phyloP scores from a whole-genome alignment of 2,329 filamentous ascomycete genomes.

The Cephalotrichum gorgonifer region DNA sequence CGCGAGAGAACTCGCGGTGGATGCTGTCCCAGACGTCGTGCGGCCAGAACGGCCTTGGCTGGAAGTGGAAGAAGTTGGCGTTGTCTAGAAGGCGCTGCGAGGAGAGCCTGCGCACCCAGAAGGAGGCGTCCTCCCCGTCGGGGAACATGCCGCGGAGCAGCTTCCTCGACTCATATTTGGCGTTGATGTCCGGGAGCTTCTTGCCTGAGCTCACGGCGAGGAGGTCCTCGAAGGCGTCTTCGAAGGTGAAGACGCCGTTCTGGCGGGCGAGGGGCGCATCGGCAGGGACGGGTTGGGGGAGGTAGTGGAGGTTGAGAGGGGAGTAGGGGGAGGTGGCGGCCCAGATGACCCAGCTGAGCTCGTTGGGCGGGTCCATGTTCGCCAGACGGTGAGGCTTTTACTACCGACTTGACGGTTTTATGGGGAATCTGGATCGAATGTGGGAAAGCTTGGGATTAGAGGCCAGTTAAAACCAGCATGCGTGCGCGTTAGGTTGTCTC shows the following conservation, averaged over 20 bases:
- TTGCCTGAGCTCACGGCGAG: constrained; percentile 33
- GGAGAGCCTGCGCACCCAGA: constrained; percentile 29
- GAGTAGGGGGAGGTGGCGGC: constrained; percentile 27
- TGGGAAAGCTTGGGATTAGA: too few relatives aligned
- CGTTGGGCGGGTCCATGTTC: constrained; percentile 2
- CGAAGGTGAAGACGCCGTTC: constrained; percentile 34
- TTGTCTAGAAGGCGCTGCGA: constrained; percentile 25
- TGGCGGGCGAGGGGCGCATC: constrained; percentile 28
- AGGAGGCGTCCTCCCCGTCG: constrained; percentile 26
- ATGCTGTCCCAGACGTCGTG: constrained; percentile 17
- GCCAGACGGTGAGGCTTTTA: neutral
- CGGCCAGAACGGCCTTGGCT: constrained; percentile 8
- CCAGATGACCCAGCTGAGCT: constrained; percentile 4
- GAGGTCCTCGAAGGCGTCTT: constrained; percentile 49
- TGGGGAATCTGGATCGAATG: too few relatives aligned
- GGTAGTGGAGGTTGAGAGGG: constrained; percentile 29
- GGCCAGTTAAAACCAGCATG: too few relatives aligned
- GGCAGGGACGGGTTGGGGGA: constrained; percentile 35
- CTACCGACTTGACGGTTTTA: too few relatives aligned
- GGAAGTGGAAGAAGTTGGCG: constrained; percentile 15
- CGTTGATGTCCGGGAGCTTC: constrained; percentile 27
- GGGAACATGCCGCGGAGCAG: constrained; percentile 28
- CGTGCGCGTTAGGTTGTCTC: too few relatives aligned
- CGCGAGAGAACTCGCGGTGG: constrained; percentile 18
- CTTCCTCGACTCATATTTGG: constrained; percentile 22